Conservation (phyloP, 1,139 yeast species). For the Blastobotrys indianensis region DNA sequence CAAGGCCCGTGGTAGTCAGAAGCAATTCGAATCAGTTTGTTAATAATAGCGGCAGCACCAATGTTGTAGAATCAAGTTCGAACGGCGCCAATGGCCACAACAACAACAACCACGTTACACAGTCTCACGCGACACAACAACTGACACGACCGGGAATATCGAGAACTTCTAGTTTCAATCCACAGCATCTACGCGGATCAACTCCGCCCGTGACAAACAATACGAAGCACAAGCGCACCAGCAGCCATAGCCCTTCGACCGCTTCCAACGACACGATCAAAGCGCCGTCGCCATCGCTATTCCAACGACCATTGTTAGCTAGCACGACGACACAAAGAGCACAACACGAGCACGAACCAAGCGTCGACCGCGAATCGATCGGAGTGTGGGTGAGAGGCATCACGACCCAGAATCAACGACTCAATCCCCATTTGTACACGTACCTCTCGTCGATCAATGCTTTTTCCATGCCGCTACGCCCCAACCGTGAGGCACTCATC, state of each 20-base stretch:
- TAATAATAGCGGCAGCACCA: no score
- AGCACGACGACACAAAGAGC: conserved; percentile 1
- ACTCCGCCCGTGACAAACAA: neutral
- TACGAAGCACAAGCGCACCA: conserved; percentile 17
- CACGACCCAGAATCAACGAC: conserved; percentile 22
- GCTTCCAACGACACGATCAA: no score
- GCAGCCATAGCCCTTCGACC: conserved; percentile 16
- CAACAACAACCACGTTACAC: no score
- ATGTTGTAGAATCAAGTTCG: no score
- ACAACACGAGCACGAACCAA: conserved; percentile 1
- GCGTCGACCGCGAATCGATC: conserved; percentile 25
- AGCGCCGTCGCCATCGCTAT: conserved; percentile 8
- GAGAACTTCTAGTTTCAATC: conserved; percentile 16
- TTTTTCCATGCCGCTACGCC: conserved; percentile 35
- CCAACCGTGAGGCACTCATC: conserved; percentile 33
- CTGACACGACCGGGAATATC: neutral
- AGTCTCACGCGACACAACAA: no score
- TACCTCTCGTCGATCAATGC: conserved; percentile 38
- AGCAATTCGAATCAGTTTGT: no score
- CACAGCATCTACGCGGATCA: conserved; percentile 8
- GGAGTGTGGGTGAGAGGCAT: conserved; percentile 36
- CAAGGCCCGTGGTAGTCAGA: no score
- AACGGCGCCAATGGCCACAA: no score
- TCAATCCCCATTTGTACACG: conserved; percentile 31
- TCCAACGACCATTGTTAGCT: conserved; percentile 2